Evolutionary conservation across 768 basidiomycete species (phyloP).

Genomic region (Tylopilus rubrobrunneus): DNA sequence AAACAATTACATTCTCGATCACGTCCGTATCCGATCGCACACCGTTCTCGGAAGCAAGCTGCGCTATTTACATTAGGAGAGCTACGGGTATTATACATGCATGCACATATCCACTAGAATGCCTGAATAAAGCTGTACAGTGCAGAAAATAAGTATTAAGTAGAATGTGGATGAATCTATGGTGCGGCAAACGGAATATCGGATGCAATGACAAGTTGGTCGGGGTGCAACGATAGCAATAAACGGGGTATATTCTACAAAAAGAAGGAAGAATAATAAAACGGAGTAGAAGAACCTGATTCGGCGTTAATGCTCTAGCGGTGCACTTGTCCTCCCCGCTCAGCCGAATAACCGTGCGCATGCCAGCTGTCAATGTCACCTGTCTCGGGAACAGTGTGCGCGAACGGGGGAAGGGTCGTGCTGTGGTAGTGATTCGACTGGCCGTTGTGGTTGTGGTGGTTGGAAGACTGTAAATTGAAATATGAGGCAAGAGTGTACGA

Average conservation of each 20-base stretch:
- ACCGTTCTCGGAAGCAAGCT: slow-evolving; percentile 1
- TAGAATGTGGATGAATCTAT: slow-evolving; percentile 31
- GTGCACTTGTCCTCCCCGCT: slow-evolving; percentile 56
- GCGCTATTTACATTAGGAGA: slow-evolving; percentile 32
- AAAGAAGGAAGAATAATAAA: not conserved
- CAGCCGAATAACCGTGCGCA: slow-evolving; percentile 50
- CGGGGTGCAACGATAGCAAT: slow-evolving; percentile 29
- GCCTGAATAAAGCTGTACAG: slow-evolving; percentile 33
- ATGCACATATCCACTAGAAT: slow-evolving; percentile 38
- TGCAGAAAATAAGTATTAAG: slow-evolving; percentile 32
- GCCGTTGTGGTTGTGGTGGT: slow-evolving; percentile 32
- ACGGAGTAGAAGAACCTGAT: not conserved
- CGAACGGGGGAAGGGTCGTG: slow-evolving; percentile 45
- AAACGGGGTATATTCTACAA: slow-evolving; percentile 36
- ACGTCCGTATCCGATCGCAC: slow-evolving; percentile 8
- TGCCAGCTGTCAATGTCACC: slow-evolving; percentile 60
- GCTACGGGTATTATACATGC: slow-evolving; percentile 34
- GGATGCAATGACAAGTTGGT: slow-evolving; percentile 11
- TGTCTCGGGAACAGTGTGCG: slow-evolving; percentile 36
- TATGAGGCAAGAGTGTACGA: not conserved
- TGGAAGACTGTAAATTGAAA: slow-evolving; percentile 22
- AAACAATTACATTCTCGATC: slow-evolving; percentile 14
- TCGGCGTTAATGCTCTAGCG: slow-evolving; percentile 36
- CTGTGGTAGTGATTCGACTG: slow-evolving; percentile 38
- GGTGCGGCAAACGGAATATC: slow-evolving; percentile 10